Conservation (phyloP, 2,329 filamentous ascomycete species). For the Trichoderma sp. region DNA sequence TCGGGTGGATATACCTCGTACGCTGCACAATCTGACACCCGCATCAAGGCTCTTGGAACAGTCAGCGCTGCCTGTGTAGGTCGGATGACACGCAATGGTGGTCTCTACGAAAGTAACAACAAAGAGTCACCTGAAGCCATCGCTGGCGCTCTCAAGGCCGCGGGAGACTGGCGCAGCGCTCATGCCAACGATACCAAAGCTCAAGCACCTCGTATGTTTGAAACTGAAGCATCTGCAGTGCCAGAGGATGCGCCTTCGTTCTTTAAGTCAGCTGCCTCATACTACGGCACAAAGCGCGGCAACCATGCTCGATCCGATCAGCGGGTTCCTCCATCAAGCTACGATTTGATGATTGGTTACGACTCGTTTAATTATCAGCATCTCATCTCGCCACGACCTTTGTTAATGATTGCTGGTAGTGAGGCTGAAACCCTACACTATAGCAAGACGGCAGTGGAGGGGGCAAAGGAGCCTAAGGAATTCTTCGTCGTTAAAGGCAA, state of each 20-base stretch:
- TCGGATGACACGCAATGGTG: slow-evolving; percentile 25
- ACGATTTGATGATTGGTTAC: slow-evolving; percentile 17
- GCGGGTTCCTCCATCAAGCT: slow-evolving; percentile 4
- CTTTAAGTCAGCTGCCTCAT: background rate
- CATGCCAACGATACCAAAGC: background rate
- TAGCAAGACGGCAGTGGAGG: slow-evolving; percentile 2
- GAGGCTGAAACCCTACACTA: slow-evolving; percentile 19
- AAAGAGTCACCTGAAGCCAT: background rate
- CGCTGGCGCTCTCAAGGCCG: background rate
- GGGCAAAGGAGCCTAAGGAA: slow-evolving; percentile 21
- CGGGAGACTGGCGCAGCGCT: slow-evolving; percentile 7
- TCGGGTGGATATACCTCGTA: slow-evolving; percentile 36
- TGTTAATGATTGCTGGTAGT: slow-evolving; percentile 22
- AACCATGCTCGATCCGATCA: slow-evolving; percentile 17
- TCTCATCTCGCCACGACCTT: slow-evolving; percentile 20
- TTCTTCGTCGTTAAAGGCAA: slow-evolving; percentile 19
- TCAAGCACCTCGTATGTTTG: background rate
- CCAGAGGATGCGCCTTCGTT: background rate
- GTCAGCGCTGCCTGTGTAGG: slow-evolving; percentile 33
- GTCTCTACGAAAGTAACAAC: background rate
- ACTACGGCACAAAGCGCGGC: slow-evolving; percentile 22
- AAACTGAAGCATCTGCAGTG: background rate
- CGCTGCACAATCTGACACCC: slow-evolving; percentile 35
- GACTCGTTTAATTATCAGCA: slow-evolving; percentile 18
- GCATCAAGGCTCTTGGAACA: slow-evolving; percentile 38